Conservation (phyloP, 768 basidiomycete species). For the Nidularia pulvinata region DNA sequence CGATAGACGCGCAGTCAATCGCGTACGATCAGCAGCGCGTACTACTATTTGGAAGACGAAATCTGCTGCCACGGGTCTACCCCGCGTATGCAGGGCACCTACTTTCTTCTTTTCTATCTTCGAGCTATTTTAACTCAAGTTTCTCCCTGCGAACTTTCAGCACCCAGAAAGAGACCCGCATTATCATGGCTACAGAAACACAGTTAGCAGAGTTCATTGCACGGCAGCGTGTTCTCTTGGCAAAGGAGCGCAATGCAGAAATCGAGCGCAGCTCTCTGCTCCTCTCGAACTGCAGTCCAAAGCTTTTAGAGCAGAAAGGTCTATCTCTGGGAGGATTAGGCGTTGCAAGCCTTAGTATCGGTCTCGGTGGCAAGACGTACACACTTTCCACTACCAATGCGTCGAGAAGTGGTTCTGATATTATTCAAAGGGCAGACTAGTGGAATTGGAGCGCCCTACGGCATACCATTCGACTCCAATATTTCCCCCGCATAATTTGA, state of each 20-base stretch:
- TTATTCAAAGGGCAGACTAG: slow-evolving; percentile 55
- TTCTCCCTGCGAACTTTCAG: no score
- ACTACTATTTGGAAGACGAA: no score
- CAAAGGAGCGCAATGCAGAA: slow-evolving; percentile 81
- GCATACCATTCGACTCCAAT: slow-evolving; percentile 72
- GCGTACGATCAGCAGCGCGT: no score
- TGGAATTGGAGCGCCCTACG: slow-evolving; percentile 83
- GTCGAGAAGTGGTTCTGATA: slow-evolving; percentile 10
- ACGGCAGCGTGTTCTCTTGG: slow-evolving; percentile 65
- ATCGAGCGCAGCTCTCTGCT: slow-evolving; percentile 78
- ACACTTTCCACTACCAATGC: slow-evolving; percentile 4
- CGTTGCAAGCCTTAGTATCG: slow-evolving; percentile 71
- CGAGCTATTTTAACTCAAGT: no score
- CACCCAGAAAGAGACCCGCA: not conserved
- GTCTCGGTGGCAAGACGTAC: slow-evolving; percentile 93
- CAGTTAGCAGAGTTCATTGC: slow-evolving; percentile 59
- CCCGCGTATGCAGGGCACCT: no score
- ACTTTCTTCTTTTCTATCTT: no score
- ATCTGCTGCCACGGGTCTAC: no score
- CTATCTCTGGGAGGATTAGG: slow-evolving; percentile 78
- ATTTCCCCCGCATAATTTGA: slow-evolving; percentile 88
- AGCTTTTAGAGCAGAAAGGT: slow-evolving; percentile 87
- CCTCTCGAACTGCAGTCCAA: slow-evolving; percentile 80
- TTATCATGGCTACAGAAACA: slow-evolving; percentile 24
- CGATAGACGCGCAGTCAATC: no score